These are phyloP conservation scores for Fraxinus nigra DNA, from an alignment of 305 asterid genomes.

Conservation along the genomic window DNA sequence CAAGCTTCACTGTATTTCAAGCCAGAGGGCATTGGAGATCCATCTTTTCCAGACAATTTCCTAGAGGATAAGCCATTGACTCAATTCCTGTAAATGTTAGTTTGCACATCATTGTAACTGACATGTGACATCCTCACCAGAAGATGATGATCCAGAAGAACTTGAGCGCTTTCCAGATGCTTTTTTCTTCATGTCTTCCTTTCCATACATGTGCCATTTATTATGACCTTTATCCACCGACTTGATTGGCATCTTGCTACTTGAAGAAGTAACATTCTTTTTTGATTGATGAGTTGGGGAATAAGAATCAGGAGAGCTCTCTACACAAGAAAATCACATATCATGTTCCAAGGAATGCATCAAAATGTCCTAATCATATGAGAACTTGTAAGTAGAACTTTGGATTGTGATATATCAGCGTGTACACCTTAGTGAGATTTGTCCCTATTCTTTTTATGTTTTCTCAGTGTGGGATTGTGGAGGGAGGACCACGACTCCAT, in stretches of 20 bases:
- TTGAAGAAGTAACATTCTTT: slow-evolving; percentile 24
- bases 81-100: slow-evolving; percentile 24
- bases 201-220: slow-evolving; percentile 36
- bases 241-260: slow-evolving; percentile 40
- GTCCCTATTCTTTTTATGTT: not conserved
- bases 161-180: slow-evolving; percentile 34
- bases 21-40: slow-evolving; percentile 31
- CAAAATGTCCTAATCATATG: not conserved
- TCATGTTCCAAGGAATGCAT: not conserved
- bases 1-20: slow-evolving; percentile 30
- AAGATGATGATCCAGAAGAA: slow-evolving; percentile 42
- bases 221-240: slow-evolving; percentile 34
- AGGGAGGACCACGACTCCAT: not conserved
- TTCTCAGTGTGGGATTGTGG: slow-evolving; percentile 1
- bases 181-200: slow-evolving; percentile 30
- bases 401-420: not conserved
- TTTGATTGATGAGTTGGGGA: slow-evolving; percentile 29
- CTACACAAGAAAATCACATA: slow-evolving; percentile 15
- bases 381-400: not conserved
- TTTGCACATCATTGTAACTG: slow-evolving; percentile 41
- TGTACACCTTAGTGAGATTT: not conserved
- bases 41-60: slow-evolving; percentile 28
- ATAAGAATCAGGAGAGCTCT: slow-evolving; percentile 33
- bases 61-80: slow-evolving; percentile 26
- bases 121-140: slow-evolving; percentile 40